Percentiles rank a stretch among this genome's conserved stretches.
phyloP scores from a whole-genome alignment of 495 filamentous ascomycete genomes.

The Aspergillus diversus region DNA sequence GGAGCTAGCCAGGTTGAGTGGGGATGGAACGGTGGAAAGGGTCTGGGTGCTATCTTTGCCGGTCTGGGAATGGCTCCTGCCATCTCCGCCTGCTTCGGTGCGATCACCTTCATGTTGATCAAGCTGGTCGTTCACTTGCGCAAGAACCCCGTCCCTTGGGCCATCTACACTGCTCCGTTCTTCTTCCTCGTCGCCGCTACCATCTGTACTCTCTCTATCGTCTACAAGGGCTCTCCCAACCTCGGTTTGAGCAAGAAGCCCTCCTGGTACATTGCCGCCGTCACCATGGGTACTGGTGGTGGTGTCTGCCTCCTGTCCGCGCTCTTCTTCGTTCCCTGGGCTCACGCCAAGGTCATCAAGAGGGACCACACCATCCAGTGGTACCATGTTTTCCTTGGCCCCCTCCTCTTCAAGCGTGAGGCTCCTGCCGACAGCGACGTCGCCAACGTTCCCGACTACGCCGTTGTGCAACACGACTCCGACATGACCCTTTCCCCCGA shows the following conservation, averaged over 20 bases:
- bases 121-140: constrained; percentile 61
- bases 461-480: constrained; percentile 51
- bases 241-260: constrained; percentile 60
- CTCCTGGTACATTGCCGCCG: constrained; percentile 55
- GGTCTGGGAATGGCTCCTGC: constrained; percentile 63
- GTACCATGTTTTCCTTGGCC: constrained; percentile 57
- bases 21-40: constrained; percentile 64
- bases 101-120: constrained; percentile 63
- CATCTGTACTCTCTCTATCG: constrained; percentile 62
- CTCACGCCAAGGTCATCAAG: constrained; percentile 58
- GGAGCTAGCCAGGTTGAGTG: constrained; percentile 60
- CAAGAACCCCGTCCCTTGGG: constrained; percentile 58
- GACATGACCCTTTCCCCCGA: constrained; percentile 29
- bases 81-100: constrained; percentile 59
- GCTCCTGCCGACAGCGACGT: constrained; percentile 42
- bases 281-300: constrained; percentile 56
- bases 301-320: constrained; percentile 55
- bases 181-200: constrained; percentile 62
- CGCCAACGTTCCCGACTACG: constrained; percentile 57
- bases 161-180: constrained; percentile 60
- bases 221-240: constrained; percentile 66
- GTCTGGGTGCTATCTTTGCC: constrained; percentile 63
- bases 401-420: constrained; percentile 54
- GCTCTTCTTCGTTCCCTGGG: constrained; percentile 63
- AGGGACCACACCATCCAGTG: constrained; percentile 56